Evolutionary conservation across 116 monocot species (phyloP), one percentile per base, ranked within the genome.

Genomic region (Posidonia oceanica): DNA sequence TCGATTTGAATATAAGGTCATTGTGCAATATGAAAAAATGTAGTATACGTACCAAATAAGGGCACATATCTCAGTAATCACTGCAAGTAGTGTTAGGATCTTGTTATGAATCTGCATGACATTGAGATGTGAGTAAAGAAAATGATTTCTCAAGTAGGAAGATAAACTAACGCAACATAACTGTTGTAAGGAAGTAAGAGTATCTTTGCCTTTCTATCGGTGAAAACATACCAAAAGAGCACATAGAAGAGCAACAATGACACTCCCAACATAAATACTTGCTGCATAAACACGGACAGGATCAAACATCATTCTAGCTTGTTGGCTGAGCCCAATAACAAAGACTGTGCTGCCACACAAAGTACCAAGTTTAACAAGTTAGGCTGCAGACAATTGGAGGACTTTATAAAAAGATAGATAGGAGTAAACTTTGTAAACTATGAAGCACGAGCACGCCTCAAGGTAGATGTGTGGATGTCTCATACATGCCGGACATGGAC

Each of bases 261-360:
- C 83, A 82, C 81, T 77, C 36, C 85, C 87, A 72, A 84, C 17
- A 69, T 87, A 97, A 72, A 97, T 76, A 64, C 66, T 73, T 66
- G 89, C 83, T 39, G 97, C 89, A 85, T 84, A 85, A 55, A 97
- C 59, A 11, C 97, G 92, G 63, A 89, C 82, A 71, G 87, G 83
- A 85, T 97, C 97, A 82, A 87, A 67, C 92, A 97, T 97, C 92
- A 97, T 87, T 68, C 84, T 92, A 52, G 77, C 67, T 75, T 97
- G 97, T 74, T 83, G 85, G 52, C 59, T 52, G 59, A 85, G 85
- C 54, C 92, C 97, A 51, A 87, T 79, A 54, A 97, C 69, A 69
- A 97, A 89, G 69, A 76, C 80, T 87, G 97, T 92, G 87, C 97
- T 97, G 97, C 79, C 83, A 85, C 44, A 80, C 16, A 68, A 63